A percentile compares a stretch with the other conserved stretches of the same genome.
These are phyloP conservation scores for Penicillium salamii DNA, from an alignment of 495 filamentous ascomycete genomes.

Conservation along the genomic window DNA sequence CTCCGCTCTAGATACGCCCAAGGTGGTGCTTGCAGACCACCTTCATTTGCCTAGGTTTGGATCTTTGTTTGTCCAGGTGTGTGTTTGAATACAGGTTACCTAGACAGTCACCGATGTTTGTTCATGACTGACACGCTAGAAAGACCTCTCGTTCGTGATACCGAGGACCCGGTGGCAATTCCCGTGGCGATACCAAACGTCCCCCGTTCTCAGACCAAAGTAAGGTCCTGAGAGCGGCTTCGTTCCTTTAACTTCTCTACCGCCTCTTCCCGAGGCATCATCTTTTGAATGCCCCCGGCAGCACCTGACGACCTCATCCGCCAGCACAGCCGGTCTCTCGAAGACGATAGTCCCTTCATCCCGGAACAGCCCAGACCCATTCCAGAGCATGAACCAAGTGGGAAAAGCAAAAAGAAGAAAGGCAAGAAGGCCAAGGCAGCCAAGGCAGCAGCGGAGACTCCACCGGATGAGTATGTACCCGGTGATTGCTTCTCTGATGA, in stretches of 20 bases:
- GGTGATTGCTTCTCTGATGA: conserved; percentile 8
- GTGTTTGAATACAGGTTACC: no score
- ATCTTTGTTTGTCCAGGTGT: not conserved
- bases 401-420: conserved; percentile 48
- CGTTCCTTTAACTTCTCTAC: conserved; percentile 9
- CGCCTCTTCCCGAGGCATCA: conserved; percentile 34
- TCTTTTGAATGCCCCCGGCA: conserved; percentile 48
- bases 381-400: conserved; percentile 41
- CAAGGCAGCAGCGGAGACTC: conserved; percentile 33
- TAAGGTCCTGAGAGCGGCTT: conserved; percentile 37
- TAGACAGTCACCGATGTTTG: not conserved
- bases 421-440: conserved; percentile 39
- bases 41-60: not conserved
- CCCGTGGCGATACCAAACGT: conserved; percentile 7
- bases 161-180: conserved; percentile 6
- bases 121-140: not conserved
- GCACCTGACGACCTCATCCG: conserved; percentile 45
- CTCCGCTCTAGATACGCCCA: conserved; percentile 27
- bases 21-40: not conserved
- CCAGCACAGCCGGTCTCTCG: conserved; percentile 40
- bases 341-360: conserved; percentile 33
- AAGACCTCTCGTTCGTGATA: not conserved
- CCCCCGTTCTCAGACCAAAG: conserved; percentile 39
- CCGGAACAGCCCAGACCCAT: conserved; percentile 23
- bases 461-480: conserved; percentile 42